A percentile compares a stretch with the other conserved stretches of the same genome.
Conservation (phyloP, 768 basidiomycete species). For the Boletus patriciae region DNA sequence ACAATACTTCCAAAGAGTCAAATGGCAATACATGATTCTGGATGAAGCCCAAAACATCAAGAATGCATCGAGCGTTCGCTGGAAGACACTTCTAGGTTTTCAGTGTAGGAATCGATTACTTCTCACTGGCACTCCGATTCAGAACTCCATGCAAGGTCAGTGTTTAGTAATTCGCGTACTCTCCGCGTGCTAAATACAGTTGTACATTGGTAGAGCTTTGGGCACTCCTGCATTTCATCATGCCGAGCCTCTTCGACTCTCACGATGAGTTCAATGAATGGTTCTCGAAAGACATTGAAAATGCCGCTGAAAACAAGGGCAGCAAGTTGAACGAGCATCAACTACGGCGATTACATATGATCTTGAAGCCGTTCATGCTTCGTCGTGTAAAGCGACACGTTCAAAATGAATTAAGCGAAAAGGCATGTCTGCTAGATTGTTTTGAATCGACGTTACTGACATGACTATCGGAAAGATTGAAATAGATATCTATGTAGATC, state of each 20-base stretch:
- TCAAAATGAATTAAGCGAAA: conserved; percentile 99
- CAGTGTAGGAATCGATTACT: conserved; percentile 94
- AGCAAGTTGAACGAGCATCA: conserved; percentile 94
- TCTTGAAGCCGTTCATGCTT: conserved; percentile 98
- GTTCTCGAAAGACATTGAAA: conserved; percentile 99
- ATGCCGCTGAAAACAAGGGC: conserved; percentile 87
- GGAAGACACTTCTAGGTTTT: conserved; percentile 96
- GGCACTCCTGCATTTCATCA: conserved; percentile 99
- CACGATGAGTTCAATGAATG: conserved; percentile 99
- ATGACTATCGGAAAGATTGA: conserved; percentile 86
- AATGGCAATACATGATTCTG: conserved; percentile 99
- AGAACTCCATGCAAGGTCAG: conserved; percentile 98
- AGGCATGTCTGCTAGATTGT: conserved; percentile 50
- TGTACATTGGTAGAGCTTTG: conserved; percentile 69
- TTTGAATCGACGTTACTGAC: conserved; percentile 78
- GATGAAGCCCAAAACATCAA: conserved; percentile 99
- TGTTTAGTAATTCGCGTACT: not conserved
- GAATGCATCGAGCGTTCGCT: conserved; percentile 91
- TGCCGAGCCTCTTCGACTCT: conserved; percentile 98
- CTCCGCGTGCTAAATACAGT: conserved; percentile 4
- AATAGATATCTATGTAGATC: conserved; percentile 90
- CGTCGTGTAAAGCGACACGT: conserved; percentile 96
- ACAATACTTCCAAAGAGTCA: conserved; percentile 95
- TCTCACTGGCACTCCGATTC: conserved; percentile 96
- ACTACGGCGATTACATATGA: conserved; percentile 93